Evolutionary conservation across 345 rosid genomes (phyloP).

Genomic region (Eucalyptus cloeziana): DNA sequence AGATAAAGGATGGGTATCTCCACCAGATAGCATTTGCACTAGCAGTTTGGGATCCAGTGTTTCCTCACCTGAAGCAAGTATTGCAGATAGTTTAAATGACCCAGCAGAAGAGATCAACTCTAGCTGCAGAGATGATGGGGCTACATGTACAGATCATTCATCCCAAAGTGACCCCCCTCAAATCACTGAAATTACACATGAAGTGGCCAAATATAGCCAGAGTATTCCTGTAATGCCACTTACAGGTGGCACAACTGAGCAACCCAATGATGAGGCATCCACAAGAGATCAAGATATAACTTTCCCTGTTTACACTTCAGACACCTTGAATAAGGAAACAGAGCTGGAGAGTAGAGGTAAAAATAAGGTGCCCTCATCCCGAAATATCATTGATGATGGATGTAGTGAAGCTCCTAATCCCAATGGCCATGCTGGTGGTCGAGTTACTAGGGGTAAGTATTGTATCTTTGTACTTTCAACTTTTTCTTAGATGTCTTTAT

Average conservation of each 20-base stretch:
- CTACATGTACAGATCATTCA: constrained; percentile 5
- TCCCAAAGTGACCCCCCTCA: constrained; percentile 21
- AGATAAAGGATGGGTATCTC: constrained; percentile 71
- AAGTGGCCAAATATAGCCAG: constrained; percentile 11
- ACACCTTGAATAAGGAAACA: not conserved
- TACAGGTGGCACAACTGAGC: constrained; percentile 2
- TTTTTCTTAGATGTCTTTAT: not conserved
- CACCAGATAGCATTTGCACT: constrained; percentile 62
- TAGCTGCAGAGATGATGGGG: not conserved
- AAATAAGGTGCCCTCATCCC: constrained; percentile 14
- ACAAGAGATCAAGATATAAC: constrained; percentile 14
- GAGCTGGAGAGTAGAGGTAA: constrained; percentile 17
- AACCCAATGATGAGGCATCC: not conserved
- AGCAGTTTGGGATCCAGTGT: constrained; percentile 38
- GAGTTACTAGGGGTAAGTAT: constrained; percentile 47
- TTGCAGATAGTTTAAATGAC: constrained; percentile 18
- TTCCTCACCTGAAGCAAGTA: constrained; percentile 24
- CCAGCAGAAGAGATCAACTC: constrained; percentile 14
- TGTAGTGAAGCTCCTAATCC: constrained; percentile 24
- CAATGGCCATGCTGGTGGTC: constrained; percentile 12
- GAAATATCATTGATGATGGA: constrained; percentile 28
- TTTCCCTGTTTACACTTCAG: constrained; percentile 4
- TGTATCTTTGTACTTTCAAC: not conserved
- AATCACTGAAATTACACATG: not conserved
- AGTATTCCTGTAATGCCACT: not conserved